These are phyloP conservation scores for Sinapis alba DNA, from an alignment of 441 rosid species.

Conservation along the genomic window DNA sequence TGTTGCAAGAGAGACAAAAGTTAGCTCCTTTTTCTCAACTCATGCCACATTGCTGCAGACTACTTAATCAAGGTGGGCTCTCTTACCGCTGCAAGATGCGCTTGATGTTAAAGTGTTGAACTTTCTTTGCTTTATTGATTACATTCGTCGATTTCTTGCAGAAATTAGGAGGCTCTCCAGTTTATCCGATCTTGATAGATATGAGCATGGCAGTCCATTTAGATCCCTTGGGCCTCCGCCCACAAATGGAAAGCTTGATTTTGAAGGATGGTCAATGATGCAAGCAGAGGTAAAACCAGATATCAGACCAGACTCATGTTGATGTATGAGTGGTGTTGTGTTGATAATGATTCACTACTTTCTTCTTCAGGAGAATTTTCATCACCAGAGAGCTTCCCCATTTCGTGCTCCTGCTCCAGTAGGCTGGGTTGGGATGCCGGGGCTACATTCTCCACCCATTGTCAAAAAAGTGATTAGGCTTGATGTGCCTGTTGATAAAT, in stretches of 20 bases:
- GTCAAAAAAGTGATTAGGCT: slow-evolving; percentile 78
- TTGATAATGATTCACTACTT: neutral
- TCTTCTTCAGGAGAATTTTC: slow-evolving; percentile 74
- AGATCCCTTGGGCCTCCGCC: slow-evolving; percentile 67
- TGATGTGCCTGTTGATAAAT: slow-evolving; percentile 91
- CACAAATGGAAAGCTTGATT: slow-evolving; percentile 74
- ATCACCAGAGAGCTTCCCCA: slow-evolving; percentile 70
- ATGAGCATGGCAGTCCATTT: slow-evolving; percentile 85
- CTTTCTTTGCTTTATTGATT: neutral
- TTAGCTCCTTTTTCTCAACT: slow-evolving; percentile 79
- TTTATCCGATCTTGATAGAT: slow-evolving; percentile 65
- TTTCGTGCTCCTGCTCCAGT: slow-evolving; percentile 59
- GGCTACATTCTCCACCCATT: slow-evolving; percentile 59
- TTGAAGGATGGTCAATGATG: slow-evolving; percentile 80
- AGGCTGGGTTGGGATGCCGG: slow-evolving; percentile 81
- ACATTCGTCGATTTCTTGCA: slow-evolving; percentile 41
- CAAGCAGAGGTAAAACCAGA: slow-evolving; percentile 71
- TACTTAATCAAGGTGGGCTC: slow-evolving; percentile 45
- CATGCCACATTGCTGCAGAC: slow-evolving; percentile 74
- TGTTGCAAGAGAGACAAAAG: slow-evolving; percentile 87
- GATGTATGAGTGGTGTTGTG: neutral
- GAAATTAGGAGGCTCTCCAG: slow-evolving; percentile 77
- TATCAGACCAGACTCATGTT: slow-evolving; percentile 7
- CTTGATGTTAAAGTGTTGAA: neutral
- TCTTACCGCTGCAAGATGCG: neutral